Percentiles rank a stretch among this genome's conserved stretches.
Evolutionary conservation across 139 green algal genomes (phyloP).

Genomic region (Chlorella sp.): DNA sequence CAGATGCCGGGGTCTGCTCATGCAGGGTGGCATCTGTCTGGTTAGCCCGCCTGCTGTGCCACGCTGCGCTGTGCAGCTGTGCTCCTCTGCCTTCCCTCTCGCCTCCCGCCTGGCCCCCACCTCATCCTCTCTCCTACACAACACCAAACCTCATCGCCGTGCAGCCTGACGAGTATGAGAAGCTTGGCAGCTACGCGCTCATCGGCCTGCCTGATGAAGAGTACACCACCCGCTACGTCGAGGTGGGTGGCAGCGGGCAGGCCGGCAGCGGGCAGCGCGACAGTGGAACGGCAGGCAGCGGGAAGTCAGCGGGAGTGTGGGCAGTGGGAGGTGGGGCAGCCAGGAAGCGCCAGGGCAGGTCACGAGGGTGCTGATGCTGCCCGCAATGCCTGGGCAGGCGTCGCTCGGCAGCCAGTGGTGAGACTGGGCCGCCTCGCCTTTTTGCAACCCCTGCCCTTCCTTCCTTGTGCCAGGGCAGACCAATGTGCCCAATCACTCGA

Average conservation of each 20-base stretch:
- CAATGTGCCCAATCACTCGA: not conserved
- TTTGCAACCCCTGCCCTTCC: not conserved
- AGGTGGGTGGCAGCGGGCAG: conserved; percentile 6
- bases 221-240: conserved; percentile 63
- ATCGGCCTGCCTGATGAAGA: conserved; percentile 85
- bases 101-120: not conserved
- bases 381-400: not conserved
- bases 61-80: no score
- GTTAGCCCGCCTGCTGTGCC: no score
- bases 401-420: not conserved
- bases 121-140: not conserved
- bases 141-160: not conserved
- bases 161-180: conserved; percentile 90
- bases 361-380: not conserved
- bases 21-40: no score
- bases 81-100: no score
- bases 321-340: no score
- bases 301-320: no score
- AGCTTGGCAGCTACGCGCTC: conserved; percentile 94
- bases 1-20: no score
- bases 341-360: not conserved
- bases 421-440: no score
- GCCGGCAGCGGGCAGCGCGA: not conserved
- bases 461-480: not conserved
- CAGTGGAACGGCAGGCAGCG: not conserved